Evolutionary conservation across 768 basidiomycete genomes (phyloP).

Genomic region (Suillus discolor): DNA sequence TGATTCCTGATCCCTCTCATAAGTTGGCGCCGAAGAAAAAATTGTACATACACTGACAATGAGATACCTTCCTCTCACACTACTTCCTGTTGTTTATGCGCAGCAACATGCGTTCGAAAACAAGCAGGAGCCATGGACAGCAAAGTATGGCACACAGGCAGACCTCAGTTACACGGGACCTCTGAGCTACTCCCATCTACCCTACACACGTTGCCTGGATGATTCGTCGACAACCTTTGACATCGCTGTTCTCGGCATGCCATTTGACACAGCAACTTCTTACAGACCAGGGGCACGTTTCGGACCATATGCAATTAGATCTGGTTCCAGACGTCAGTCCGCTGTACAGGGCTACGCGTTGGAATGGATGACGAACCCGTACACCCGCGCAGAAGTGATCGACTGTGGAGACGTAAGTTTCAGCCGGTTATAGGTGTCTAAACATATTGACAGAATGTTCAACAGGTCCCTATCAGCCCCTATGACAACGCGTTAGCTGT

Average conservation of each 20-base stretch:
- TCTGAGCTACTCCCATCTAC: slow-evolving; percentile 76
- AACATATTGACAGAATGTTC: not conserved
- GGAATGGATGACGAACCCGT: slow-evolving; percentile 66
- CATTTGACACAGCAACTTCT: slow-evolving; percentile 64
- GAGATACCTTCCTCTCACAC: slow-evolving; percentile 6
- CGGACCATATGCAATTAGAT: slow-evolving; percentile 77
- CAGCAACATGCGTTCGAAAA: slow-evolving; percentile 7
- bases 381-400: slow-evolving; percentile 56
- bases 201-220: slow-evolving; percentile 70
- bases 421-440: not conserved
- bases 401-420: slow-evolving; percentile 76
- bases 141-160: slow-evolving; percentile 65
- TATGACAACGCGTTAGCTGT: slow-evolving; percentile 79
- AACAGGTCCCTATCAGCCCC: slow-evolving; percentile 67
- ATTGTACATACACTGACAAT: not conserved
- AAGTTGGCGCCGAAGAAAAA: not conserved
- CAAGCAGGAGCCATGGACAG: slow-evolving; percentile 46
- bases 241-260: slow-evolving; percentile 73
- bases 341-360: slow-evolving; percentile 60
- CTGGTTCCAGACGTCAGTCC: slow-evolving; percentile 63
- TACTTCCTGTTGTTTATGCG: slow-evolving; percentile 5
- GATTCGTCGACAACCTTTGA: slow-evolving; percentile 55
- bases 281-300: slow-evolving; percentile 68
- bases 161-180: slow-evolving; percentile 76
- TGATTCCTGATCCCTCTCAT: not conserved